Base-by-base conservation (phyloP, 129 eudicot species). In the Flaveria sonorensis region DNA sequence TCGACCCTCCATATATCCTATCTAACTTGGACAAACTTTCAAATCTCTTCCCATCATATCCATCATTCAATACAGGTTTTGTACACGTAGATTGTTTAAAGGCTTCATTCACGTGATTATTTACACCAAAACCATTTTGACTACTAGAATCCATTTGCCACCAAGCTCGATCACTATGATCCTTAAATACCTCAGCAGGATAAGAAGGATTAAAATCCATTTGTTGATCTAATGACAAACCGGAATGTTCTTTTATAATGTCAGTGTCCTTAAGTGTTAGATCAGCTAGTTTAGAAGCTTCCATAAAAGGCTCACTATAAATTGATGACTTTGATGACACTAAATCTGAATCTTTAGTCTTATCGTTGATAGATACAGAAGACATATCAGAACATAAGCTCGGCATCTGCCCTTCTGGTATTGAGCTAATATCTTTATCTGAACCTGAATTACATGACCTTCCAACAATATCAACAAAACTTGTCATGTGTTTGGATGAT, bases 381-480 rank as follows among this genome's bases (percentile, higher is more conserved):
- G 97, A 85, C 32, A 83, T 63, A 36, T 85, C 84, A 57, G 89
- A 88, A 75, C 80, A 80, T 79, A 86, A 77, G 55, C 81, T 75
- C 13, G 62, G 53, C 62, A 84, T 63, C 71, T 77, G 73, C 62
- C 75, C 59, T 77, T 86, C 87, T 77, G 87, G 81, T 24, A 70
- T 81, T 24, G 48, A 80, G 77, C 65, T 73, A 55, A 75, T 83
- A 78, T 88, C 93, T 79, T 81, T 88, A 70, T 85, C 91, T 3
- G 82, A 73, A 77, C 72, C 72, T 57, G 88, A 79, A 81, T 69
- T 73, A 81, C 70, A 74, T 21, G 92, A 77, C 57, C 90, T 83
- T 72, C 90, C 97, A 71, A 92, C 92, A 71, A 92, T 73, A 82
- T 92, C 92, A 69, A 92, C 92, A 87, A 89, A 92, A 60, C 85